A percentile compares a stretch with the other conserved stretches of the same genome.
Conservation (phyloP, 78 protist species). For the Mastigamoeba balamuthi region DNA sequence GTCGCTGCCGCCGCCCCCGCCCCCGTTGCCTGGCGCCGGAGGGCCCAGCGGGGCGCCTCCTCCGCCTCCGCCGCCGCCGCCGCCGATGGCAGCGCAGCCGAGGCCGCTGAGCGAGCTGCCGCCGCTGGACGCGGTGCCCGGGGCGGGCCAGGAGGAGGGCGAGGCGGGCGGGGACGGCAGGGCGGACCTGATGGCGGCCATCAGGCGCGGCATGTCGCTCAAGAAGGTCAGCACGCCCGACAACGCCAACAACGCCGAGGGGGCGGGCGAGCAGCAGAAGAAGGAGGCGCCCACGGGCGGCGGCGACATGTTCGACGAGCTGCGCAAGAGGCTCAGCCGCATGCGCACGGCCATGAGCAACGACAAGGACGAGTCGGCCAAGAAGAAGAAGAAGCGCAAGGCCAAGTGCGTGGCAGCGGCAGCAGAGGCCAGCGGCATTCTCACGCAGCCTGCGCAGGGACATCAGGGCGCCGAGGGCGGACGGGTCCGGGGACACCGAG, state of each 20-base stretch:
- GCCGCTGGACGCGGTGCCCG: too few species aligned
- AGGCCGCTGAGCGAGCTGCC: too few species aligned
- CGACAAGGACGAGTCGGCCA: neutral
- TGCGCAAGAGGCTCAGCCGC: neutral
- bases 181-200: neutral
- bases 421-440: neutral
- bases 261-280: neutral
- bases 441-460: neutral
- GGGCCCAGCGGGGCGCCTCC: too few species aligned
- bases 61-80: too few species aligned
- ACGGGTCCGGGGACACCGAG: too few species aligned
- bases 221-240: too few species aligned
- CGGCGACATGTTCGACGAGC: neutral
- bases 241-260: too few species aligned
- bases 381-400: neutral
- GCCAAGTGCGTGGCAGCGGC: neutral
- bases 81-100: too few species aligned
- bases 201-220: neutral
- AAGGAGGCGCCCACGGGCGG: neutral
- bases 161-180: too few species aligned
- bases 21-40: too few species aligned
- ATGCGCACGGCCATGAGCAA: neutral
- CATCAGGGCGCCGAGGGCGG: neutral
- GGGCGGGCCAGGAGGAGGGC: too few species aligned
- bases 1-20: too few species aligned